phyloP scores from a whole-genome alignment of 2,329 filamentous ascomycete species.

The Fusarium protoensiforme region DNA sequence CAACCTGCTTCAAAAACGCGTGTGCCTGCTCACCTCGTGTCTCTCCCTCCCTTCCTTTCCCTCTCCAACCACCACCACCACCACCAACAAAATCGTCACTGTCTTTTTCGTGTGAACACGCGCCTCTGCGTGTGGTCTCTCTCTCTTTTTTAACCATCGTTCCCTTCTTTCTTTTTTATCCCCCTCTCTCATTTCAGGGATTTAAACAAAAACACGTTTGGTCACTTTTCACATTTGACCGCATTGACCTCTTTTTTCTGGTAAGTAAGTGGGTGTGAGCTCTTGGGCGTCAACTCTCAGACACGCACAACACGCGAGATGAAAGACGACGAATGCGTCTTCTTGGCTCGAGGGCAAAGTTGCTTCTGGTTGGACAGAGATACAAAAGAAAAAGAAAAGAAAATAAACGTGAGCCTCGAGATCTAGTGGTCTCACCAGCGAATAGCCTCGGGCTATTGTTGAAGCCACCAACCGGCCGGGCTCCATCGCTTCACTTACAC shows the following conservation, averaged over 20 bases:
- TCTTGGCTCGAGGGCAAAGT: constrained; percentile 9
- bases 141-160: constrained; percentile 26
- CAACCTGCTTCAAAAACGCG: constrained; percentile 28
- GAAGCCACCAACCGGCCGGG: background rate
- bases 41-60: constrained; percentile 5
- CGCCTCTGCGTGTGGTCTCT: constrained; percentile 37
- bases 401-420: background rate
- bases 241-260: constrained; percentile 8
- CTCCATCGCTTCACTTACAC: constrained; percentile 18
- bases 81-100: constrained; percentile 23
- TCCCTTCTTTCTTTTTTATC: constrained; percentile 25
- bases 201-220: background rate
- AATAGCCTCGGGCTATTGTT: background rate
- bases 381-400: background rate
- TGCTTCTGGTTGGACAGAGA: background rate
- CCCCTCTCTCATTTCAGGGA: constrained; percentile 20
- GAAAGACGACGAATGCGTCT: background rate
- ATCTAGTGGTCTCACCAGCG: constrained; percentile 15
- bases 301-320: constrained; percentile 15
- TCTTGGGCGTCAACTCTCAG: background rate
- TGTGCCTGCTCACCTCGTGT: constrained; percentile 16
- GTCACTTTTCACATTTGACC: constrained; percentile 4
- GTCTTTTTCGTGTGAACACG: constrained; percentile 41
- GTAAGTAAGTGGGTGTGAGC: constrained; percentile 25
- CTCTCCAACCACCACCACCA: background rate